Conservation (phyloP, 2,329 filamentous ascomycete genomes). For the Neodidymelliopsis sp. region DNA sequence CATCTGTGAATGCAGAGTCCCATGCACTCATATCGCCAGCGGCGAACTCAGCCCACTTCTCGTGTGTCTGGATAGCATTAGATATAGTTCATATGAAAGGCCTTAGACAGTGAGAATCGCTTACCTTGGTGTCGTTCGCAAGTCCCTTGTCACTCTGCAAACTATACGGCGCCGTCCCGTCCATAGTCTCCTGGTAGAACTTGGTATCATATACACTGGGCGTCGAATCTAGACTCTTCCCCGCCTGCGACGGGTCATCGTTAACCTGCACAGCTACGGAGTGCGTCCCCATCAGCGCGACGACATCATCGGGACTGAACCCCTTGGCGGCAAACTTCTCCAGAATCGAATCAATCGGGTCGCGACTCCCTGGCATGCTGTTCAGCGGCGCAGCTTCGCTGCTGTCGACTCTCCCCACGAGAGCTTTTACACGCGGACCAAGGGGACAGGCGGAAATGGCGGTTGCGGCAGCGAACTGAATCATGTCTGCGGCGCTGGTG, state of each 20-base stretch:
- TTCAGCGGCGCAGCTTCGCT: constrained; percentile 20
- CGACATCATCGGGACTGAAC: constrained; percentile 38
- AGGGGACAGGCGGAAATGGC: constrained; percentile 34
- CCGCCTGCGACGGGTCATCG: constrained; percentile 33
- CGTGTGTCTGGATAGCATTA: constrained; percentile 22
- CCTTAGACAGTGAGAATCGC: background rate
- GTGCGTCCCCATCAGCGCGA: constrained; percentile 46
- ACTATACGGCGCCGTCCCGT: constrained; percentile 35
- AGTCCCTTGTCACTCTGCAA: constrained; percentile 31
- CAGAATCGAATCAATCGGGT: constrained; percentile 27
- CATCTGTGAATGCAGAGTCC: constrained; percentile 29
- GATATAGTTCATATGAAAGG: accelerated
- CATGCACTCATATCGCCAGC: constrained; percentile 23
- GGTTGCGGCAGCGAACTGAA: constrained; percentile 35
- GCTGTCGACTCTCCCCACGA: constrained; percentile 35
- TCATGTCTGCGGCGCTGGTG: constrained; percentile 39
- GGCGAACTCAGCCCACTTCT: constrained; percentile 28
- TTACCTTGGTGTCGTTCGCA: constrained; percentile 29
- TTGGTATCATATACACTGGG: constrained; percentile 37
- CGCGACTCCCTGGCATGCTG: constrained; percentile 24
- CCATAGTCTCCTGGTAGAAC: constrained; percentile 41
- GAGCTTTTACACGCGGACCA: constrained; percentile 28
- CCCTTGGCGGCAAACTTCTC: constrained; percentile 38
- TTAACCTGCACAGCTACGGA: constrained; percentile 35
- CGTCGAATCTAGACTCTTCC: constrained; percentile 38